Conservation (phyloP, 2,329 filamentous ascomycete species). For the Fusarium phyllophilum region DNA sequence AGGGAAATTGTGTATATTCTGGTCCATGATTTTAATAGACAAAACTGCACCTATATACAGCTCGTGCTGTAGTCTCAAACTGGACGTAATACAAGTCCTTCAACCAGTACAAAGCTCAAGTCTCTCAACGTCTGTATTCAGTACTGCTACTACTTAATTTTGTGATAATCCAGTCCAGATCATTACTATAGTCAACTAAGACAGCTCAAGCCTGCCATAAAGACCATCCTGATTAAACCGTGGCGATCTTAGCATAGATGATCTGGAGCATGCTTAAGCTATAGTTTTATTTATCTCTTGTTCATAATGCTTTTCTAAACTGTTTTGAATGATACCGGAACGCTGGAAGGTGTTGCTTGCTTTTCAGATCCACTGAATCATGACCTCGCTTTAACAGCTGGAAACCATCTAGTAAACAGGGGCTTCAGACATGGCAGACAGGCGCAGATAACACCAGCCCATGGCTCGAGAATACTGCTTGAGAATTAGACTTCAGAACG, state of each 20-base stretch:
- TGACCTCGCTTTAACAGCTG: background rate
- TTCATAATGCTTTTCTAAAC: background rate
- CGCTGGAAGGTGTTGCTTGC: background rate
- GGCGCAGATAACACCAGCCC: background rate
- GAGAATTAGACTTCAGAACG: rapidly evolving
- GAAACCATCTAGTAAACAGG: background rate
- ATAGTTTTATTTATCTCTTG: rapidly evolving
- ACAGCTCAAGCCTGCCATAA: too few species aligned
- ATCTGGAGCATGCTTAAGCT: background rate
- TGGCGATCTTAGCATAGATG: too few species aligned
- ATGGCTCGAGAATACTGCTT: background rate
- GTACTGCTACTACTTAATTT: background rate
- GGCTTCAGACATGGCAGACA: background rate
- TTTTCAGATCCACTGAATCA: background rate
- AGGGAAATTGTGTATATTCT: too few species aligned
- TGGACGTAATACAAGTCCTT: background rate
- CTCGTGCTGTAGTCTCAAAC: too few species aligned
- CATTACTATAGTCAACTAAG: too few species aligned
- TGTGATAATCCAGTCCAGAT: too few species aligned
- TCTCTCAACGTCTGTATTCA: background rate
- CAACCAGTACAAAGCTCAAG: rapidly evolving
- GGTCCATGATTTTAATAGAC: too few species aligned
- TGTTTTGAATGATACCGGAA: background rate
- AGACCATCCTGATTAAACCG: too few species aligned
- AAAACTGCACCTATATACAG: too few species aligned